A percentile compares a stretch with the other conserved stretches of the same genome.
phyloP scores from a whole-genome alignment of 768 basidiomycete species.

The Boletus reticulatus region DNA sequence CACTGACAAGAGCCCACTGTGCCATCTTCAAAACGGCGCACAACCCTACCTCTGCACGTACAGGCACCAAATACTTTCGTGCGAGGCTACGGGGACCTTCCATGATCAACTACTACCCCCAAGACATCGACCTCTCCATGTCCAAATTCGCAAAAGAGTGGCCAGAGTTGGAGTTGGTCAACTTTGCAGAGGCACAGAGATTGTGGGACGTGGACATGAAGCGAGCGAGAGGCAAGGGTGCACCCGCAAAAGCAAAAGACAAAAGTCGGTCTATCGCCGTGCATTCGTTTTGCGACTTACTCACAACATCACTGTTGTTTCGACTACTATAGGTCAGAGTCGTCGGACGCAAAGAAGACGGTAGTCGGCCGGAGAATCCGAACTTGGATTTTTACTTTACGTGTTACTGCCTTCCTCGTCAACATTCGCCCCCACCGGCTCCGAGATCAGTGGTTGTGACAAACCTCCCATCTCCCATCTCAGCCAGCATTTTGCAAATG shows the following conservation, averaged over 20 bases:
- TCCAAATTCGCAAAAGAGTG: conserved; percentile 47
- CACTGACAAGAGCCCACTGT: conserved; percentile 64
- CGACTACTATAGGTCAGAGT: conserved; percentile 50
- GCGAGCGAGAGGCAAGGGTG: conserved; percentile 78
- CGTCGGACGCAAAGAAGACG: conserved; percentile 48
- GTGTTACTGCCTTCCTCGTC: too few relatives aligned
- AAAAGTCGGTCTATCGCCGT: conserved; percentile 46
- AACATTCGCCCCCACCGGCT: neutral
- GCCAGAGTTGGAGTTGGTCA: conserved; percentile 58
- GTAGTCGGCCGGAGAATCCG: too few relatives aligned
- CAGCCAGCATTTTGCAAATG: conserved; percentile 64
- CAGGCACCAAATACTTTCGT: conserved; percentile 90
- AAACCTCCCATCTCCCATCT: conserved; percentile 56
- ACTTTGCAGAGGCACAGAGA: conserved; percentile 61
- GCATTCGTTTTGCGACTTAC: neutral
- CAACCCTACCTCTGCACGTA: conserved; percentile 79
- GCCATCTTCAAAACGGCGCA: conserved; percentile 83
- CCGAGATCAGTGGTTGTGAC: conserved; percentile 21
- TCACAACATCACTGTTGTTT: conserved; percentile 1
- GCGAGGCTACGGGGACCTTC: conserved; percentile 79
- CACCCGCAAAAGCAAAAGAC: conserved; percentile 75
- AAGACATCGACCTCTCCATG: conserved; percentile 54
- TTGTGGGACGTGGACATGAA: conserved; percentile 64
- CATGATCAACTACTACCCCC: conserved; percentile 83
- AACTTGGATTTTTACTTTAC: neutral